These are phyloP conservation scores for Thuja plicata DNA, from an alignment of 83 land plant species.

Conservation along the genomic window DNA sequence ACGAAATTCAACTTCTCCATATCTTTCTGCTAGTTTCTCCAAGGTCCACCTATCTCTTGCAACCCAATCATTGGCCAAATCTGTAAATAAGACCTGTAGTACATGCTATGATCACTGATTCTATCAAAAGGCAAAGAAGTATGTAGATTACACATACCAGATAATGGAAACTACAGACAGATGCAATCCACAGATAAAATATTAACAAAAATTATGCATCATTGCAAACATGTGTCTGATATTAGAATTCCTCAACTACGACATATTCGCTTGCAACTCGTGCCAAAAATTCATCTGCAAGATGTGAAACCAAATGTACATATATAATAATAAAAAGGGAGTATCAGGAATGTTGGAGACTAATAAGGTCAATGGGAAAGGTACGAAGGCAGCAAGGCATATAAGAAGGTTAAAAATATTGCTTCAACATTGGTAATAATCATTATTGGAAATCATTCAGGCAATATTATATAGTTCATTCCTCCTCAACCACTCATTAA, in stretches of 20 bases:
- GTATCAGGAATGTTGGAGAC: neutral
- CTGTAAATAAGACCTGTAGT: slow-evolving; percentile 72
- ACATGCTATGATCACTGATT: neutral
- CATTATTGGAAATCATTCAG: neutral
- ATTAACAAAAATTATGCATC: neutral
- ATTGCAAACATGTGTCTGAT: neutral
- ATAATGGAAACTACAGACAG: neutral
- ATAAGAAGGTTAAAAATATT: no score
- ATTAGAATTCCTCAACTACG: neutral
- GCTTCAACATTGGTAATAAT: neutral
- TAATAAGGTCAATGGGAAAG: neutral
- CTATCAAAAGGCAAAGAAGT: neutral
- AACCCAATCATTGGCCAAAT: slow-evolving; percentile 82
- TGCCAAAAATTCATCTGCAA: neutral
- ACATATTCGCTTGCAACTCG: neutral
- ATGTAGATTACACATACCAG: neutral
- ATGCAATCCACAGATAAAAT: neutral
- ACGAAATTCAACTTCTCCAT: slow-evolving; percentile 79
- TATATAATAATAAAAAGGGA: no score
- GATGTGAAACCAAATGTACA: neutral
- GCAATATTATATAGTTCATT: neutral
- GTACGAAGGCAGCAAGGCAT: neutral
- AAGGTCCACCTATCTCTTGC: slow-evolving; percentile 81
- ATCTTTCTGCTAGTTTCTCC: slow-evolving; percentile 55
- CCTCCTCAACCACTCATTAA: neutral